Evolutionary conservation across 2,329 filamentous ascomycete species (phyloP).

Genomic region (Colletotrichum cordylinicola): DNA sequence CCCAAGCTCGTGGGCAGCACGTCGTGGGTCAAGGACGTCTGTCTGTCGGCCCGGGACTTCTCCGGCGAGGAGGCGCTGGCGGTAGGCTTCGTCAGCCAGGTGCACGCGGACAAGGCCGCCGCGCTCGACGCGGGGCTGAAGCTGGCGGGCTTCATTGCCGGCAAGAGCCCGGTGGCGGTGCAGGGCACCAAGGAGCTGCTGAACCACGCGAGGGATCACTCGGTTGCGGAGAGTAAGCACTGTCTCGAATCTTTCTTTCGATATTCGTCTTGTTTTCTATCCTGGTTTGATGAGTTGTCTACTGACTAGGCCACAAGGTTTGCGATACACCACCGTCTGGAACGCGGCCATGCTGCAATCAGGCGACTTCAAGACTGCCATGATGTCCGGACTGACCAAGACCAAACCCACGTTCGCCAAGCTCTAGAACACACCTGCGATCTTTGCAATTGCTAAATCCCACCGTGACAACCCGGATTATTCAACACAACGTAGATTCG

Average conservation of each 20-base stretch:
- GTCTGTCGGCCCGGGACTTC: constrained; percentile 74
- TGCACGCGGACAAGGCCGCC: constrained; percentile 67
- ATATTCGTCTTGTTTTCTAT: not conserved
- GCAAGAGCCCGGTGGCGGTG: constrained; percentile 87
- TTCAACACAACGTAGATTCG: not conserved
- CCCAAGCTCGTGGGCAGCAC: constrained; percentile 75
- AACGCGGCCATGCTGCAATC: constrained; percentile 86
- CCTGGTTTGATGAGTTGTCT: not conserved
- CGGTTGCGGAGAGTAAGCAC: constrained; percentile 72
- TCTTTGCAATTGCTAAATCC: not conserved
- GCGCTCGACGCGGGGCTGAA: constrained; percentile 68
- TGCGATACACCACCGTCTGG: constrained; percentile 88
- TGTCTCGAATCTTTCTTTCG: constrained; percentile 26
- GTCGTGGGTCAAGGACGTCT: constrained; percentile 83
- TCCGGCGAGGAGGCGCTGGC: constrained; percentile 69
- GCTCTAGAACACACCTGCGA: constrained; percentile 52
- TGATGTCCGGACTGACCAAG: constrained; percentile 80
- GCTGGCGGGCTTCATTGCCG: constrained; percentile 69
- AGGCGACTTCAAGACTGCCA: constrained; percentile 74
- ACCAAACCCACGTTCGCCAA: constrained; percentile 85
- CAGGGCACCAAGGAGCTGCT: constrained; percentile 87
- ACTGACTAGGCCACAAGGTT: constrained; percentile 45
- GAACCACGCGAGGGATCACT: constrained; percentile 81
- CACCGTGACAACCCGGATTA: not conserved
- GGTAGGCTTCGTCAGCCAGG: constrained; percentile 74